Conservation (phyloP, 78 protist species). For the Dictyostelium intermedium region DNA sequence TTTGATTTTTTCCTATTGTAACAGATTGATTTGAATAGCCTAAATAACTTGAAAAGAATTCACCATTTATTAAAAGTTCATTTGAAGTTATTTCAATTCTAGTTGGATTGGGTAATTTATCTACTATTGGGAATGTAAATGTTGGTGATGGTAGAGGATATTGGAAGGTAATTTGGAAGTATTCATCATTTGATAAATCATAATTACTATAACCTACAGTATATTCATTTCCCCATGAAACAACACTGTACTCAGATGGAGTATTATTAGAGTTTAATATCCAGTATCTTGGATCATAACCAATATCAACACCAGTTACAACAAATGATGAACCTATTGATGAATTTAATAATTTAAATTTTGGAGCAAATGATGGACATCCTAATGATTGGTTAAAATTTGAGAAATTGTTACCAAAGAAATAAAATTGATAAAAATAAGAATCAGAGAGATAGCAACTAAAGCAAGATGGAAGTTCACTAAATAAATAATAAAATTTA, state of each 20-base stretch:
- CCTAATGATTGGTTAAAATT: background rate
- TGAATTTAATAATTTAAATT: no score
- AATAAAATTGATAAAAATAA: no score
- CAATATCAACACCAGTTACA: background rate
- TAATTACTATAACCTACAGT: background rate
- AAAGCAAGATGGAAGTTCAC: no score
- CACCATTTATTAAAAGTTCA: background rate
- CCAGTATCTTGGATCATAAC: background rate
- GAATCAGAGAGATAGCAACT: background rate
- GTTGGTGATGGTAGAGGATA: background rate
- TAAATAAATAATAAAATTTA: no score
- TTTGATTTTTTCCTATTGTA: background rate
- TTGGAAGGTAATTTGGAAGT: background rate
- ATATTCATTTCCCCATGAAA: background rate
- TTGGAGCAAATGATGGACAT: background rate
- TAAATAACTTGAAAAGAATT: background rate
- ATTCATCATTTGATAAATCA: background rate
- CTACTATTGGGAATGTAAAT: background rate
- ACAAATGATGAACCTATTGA: no score
- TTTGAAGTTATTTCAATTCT: background rate
- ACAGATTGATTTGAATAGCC: background rate
- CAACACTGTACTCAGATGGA: background rate
- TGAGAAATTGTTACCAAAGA: background rate
- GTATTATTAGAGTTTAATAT: no score
- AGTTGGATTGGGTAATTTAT: background rate